Conservation (phyloP, 805 yeast genomes). For the Danielozyma ontarioensis region DNA sequence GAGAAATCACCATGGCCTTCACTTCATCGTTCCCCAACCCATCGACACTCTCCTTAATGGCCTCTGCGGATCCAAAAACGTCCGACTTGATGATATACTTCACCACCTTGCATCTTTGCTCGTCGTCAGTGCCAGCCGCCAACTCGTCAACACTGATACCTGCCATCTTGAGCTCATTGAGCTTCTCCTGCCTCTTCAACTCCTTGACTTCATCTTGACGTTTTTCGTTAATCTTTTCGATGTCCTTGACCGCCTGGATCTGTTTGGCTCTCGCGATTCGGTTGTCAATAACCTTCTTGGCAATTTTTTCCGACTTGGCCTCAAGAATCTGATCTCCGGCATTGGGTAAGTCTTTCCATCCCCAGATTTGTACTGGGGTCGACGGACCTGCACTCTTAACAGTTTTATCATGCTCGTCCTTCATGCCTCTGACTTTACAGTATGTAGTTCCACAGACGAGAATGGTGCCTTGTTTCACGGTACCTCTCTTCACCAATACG, state of each 20-base stretch:
- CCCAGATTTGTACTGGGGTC: constrained; percentile 83
- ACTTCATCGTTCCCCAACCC: constrained; percentile 89
- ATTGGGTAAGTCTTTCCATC: constrained; percentile 91
- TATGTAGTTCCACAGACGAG: constrained; percentile 83
- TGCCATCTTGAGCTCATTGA: constrained; percentile 52
- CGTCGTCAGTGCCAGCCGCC: constrained; percentile 24
- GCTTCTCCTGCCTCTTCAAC: constrained; percentile 46
- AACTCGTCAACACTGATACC: constrained; percentile 54
- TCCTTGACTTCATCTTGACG: constrained; percentile 52
- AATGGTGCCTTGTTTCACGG: constrained; percentile 62
- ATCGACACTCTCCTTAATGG: constrained; percentile 74
- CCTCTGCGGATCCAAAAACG: constrained; percentile 93
- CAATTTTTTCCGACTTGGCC: constrained; percentile 67
- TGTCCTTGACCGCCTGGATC: constrained; percentile 55
- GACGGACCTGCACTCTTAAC: constrained; percentile 75
- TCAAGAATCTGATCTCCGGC: constrained; percentile 84
- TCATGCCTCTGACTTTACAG: constrained; percentile 77
- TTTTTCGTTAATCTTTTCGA: constrained; percentile 66
- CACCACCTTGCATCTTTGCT: constrained; percentile 19
- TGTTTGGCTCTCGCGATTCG: constrained; percentile 51
- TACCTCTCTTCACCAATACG: constrained; percentile 74
- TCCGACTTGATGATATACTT: constrained; percentile 82
- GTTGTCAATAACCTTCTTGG: constrained; percentile 69
- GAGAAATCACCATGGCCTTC: constrained; percentile 57
- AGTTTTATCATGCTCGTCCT: constrained; percentile 63